Conservation (phyloP, 208 protist species). For the Novymonas esmeraldas region DNA sequence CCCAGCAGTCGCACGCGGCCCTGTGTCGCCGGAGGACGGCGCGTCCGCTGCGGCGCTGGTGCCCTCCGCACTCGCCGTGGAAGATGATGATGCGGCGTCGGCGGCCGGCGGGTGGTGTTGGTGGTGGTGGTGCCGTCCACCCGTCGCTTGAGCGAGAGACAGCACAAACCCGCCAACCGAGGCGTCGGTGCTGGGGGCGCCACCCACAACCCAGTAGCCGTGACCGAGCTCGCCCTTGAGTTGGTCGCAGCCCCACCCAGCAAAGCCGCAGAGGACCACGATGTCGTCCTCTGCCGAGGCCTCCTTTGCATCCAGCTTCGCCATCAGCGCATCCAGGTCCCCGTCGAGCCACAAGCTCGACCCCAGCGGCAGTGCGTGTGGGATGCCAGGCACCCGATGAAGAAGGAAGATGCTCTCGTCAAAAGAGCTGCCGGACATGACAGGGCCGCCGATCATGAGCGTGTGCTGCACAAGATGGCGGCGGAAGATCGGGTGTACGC, state of each 20-base stretch:
- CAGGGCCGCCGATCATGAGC: constrained; percentile 82
- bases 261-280: constrained; percentile 77
- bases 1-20: neutral
- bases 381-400: constrained; percentile 68
- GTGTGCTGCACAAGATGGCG: constrained; percentile 65
- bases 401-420: constrained; percentile 75
- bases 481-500: constrained; percentile 66
- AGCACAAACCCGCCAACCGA: constrained; percentile 58
- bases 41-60: neutral
- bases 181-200: constrained; percentile 28
- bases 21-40: neutral
- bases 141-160: constrained; percentile 40
- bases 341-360: constrained; percentile 73
- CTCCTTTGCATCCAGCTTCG: constrained; percentile 55
- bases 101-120: neutral
- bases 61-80: constrained; percentile 1
- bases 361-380: constrained; percentile 59
- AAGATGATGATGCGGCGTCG: neutral
- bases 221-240: constrained; percentile 74
- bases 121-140: constrained; percentile 7
- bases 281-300: constrained; percentile 64
- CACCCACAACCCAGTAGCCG: constrained; percentile 74
- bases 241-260: constrained; percentile 75
- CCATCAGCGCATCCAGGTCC: constrained; percentile 64
- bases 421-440: constrained; percentile 62